Evolutionary conservation across 2,329 filamentous ascomycete species (phyloP).

Genomic region (Aspergillus thermomutatus): DNA sequence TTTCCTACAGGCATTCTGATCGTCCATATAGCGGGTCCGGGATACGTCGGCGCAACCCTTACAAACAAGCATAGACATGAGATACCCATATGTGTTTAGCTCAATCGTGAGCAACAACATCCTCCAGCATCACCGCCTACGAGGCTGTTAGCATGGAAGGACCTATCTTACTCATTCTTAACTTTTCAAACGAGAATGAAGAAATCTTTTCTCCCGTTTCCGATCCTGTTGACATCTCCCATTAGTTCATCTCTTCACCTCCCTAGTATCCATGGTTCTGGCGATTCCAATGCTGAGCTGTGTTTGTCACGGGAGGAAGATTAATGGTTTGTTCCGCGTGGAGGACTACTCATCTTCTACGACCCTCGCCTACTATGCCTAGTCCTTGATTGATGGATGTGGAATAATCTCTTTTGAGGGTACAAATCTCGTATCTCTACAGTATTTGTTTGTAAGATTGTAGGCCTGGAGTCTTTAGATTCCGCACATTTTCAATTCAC

Average conservation of each 20-base stretch:
- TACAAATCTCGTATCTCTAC: slow-evolving; percentile 15
- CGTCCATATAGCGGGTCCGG: background rate
- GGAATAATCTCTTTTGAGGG: slow-evolving; percentile 21
- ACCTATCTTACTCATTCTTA: background rate
- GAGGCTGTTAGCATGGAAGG: background rate
- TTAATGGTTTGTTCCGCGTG: slow-evolving; percentile 25
- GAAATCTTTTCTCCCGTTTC: background rate
- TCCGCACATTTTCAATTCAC: background rate
- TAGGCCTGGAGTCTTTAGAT: background rate
- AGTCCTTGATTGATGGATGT: slow-evolving; percentile 5
- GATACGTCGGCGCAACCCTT: background rate
- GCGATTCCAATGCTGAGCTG: slow-evolving; percentile 40
- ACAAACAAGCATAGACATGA: background rate
- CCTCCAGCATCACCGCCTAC: background rate
- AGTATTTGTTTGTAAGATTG: background rate
- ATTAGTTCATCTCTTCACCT: slow-evolving; percentile 17
- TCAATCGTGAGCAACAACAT: background rate
- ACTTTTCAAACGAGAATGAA: background rate
- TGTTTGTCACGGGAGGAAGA: slow-evolving; percentile 45
- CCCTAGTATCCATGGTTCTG: slow-evolving; percentile 44
- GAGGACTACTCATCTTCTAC: slow-evolving; percentile 25
- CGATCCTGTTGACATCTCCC: background rate
- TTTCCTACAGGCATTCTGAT: background rate
- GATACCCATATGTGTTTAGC: background rate
- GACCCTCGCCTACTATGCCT: slow-evolving; percentile 23